Evolutionary conservation across 2,329 filamentous ascomycete species (phyloP).

Genomic region (Grosmannia clavigera): DNA sequence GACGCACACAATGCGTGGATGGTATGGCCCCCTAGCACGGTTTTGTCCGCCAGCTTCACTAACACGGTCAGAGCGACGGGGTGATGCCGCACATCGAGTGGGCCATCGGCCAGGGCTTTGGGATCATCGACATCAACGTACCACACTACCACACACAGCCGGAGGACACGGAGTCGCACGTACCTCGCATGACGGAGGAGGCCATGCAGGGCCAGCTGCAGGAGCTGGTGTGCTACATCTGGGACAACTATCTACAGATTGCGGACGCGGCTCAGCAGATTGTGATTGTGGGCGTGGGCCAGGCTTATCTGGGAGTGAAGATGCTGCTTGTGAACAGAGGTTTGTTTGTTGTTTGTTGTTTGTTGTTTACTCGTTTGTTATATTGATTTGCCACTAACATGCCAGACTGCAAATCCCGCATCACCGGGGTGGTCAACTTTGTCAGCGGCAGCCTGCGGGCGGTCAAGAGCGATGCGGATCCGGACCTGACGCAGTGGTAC

Average conservation of each 20-base stretch:
- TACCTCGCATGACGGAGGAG: slow-evolving; percentile 30
- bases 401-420: slow-evolving; percentile 49
- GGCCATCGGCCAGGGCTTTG: slow-evolving; percentile 65
- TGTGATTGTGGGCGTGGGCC: slow-evolving; percentile 80
- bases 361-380: neutral
- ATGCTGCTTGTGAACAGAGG: slow-evolving; percentile 67
- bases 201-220: slow-evolving; percentile 48
- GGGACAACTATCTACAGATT: slow-evolving; percentile 92
- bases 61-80: slow-evolving; percentile 55
- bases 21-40: slow-evolving; percentile 37
- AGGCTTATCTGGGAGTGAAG: slow-evolving; percentile 73
- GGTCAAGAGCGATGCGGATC: slow-evolving; percentile 66
- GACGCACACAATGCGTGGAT: slow-evolving; percentile 81
- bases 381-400: neutral
- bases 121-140: slow-evolving; percentile 83
- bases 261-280: slow-evolving; percentile 59
- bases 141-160: slow-evolving; percentile 61
- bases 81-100: slow-evolving; percentile 73
- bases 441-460: slow-evolving; percentile 66
- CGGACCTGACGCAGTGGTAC: slow-evolving; percentile 70
- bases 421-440: slow-evolving; percentile 69
- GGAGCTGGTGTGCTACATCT: slow-evolving; percentile 73
- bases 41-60: neutral
- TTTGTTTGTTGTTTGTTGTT: slow-evolving; percentile 22
- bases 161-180: slow-evolving; percentile 40